Evolutionary conservation across 176 grass and related monocot species (phyloP).

Genomic region (Aegilops longissima): DNA sequence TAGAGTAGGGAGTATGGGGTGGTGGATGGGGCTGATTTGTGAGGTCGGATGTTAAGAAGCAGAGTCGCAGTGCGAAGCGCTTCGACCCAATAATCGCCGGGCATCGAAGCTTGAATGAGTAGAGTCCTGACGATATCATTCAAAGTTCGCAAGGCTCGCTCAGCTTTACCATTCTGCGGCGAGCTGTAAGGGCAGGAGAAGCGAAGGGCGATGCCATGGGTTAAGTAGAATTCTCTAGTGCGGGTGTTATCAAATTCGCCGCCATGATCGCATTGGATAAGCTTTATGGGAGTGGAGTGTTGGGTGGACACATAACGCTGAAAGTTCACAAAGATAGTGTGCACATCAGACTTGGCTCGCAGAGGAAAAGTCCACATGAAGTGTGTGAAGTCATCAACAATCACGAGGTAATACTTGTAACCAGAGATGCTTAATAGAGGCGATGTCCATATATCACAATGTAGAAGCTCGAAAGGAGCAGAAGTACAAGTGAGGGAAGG

Average conservation of each 20-base stretch:
- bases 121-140: not conserved
- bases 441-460: not conserved
- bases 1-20: not conserved
- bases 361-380: not conserved
- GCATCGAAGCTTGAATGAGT: not conserved
- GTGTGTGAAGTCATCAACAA: not conserved
- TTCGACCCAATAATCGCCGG: not conserved
- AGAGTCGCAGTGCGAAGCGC: not conserved
- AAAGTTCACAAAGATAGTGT: not conserved
- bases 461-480: not conserved
- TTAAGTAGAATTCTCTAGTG: not conserved
- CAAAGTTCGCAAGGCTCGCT: too few species aligned
- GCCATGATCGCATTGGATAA: not conserved
- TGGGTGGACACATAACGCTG: not conserved
- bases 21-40: not conserved
- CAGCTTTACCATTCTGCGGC: not conserved
- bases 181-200: not conserved
- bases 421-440: not conserved
- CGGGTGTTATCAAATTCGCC: not conserved
- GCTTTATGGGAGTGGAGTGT: not conserved
- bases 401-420: not conserved
- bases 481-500: not conserved
- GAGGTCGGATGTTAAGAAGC: not conserved
- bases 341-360: not conserved
- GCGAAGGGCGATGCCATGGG: not conserved